Evolutionary conservation across 2,329 filamentous ascomycete genomes (phyloP).

Genomic region (Pezicula radicicola): DNA sequence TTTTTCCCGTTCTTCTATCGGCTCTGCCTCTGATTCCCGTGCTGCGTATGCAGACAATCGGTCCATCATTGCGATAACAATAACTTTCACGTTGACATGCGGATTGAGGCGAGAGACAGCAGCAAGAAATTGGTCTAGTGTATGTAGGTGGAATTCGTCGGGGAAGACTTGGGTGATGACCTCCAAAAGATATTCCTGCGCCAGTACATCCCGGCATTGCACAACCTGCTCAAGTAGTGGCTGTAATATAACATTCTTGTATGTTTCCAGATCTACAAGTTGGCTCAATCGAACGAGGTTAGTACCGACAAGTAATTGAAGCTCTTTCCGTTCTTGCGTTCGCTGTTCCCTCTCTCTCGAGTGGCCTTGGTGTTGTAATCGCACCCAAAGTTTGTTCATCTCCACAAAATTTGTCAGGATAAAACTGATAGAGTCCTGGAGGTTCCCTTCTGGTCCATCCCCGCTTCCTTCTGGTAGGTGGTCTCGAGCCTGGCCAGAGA

Average conservation of each 20-base stretch:
- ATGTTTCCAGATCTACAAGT: conserved; percentile 89
- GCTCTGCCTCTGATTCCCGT: conserved; percentile 72
- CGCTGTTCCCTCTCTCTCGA: conserved; percentile 91
- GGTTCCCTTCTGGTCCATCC: conserved; percentile 90
- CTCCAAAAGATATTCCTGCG: conserved; percentile 95
- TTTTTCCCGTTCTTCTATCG: conserved; percentile 68
- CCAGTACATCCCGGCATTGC: conserved; percentile 93
- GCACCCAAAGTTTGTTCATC: conserved; percentile 99
- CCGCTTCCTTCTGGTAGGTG: conserved; percentile 76
- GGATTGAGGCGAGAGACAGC: conserved; percentile 92
- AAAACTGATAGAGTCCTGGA: conserved; percentile 97
- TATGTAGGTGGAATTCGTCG: conserved; percentile 97
- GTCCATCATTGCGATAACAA: conserved; percentile 98
- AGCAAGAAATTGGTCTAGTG: conserved; percentile 89
- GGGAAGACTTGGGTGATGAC: conserved; percentile 99
- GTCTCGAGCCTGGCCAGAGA: conserved; percentile 92
- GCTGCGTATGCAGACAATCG: conserved; percentile 92
- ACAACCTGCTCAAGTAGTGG: conserved; percentile 95
- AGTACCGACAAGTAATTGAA: conserved; percentile 93
- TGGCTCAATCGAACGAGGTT: conserved; percentile 95
- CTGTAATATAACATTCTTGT: conserved; percentile 85
- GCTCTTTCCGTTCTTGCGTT: conserved; percentile 90
- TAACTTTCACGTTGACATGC: conserved; percentile 95
- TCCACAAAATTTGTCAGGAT: conserved; percentile 98
- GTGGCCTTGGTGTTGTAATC: conserved; percentile 94